Conservation (phyloP, 164 flowering plant genomes). For the Macadamia integrifolia region DNA sequence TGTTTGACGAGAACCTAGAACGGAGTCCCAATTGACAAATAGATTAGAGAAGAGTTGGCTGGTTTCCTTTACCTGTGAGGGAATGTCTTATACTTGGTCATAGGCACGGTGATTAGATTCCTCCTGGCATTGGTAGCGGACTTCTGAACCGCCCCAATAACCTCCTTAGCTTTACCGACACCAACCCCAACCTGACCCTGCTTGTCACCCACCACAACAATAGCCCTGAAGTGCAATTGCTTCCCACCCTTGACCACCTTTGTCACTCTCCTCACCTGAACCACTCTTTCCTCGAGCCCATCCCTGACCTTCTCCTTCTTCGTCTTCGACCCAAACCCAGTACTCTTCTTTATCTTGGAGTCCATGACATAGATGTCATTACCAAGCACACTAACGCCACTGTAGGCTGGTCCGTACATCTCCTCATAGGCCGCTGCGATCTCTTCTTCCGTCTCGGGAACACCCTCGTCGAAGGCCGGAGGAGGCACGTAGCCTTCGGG, state of each 20-base stretch:
- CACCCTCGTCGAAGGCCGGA: slow-evolving; percentile 64
- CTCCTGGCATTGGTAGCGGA: slow-evolving; percentile 73
- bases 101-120: slow-evolving; percentile 66
- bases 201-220: slow-evolving; percentile 89
- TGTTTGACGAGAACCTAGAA: neutral
- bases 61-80: slow-evolving; percentile 64
- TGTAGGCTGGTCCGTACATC: slow-evolving; percentile 81
- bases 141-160: slow-evolving; percentile 72
- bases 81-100: slow-evolving; percentile 84
- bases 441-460: slow-evolving; percentile 68
- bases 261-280: slow-evolving; percentile 91
- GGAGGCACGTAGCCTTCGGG: slow-evolving; percentile 68
- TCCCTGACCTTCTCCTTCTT: slow-evolving; percentile 71
- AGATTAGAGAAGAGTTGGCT: neutral
- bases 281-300: slow-evolving; percentile 87
- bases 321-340: slow-evolving; percentile 41
- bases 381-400: slow-evolving; percentile 65
- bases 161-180: slow-evolving; percentile 87
- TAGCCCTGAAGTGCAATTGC: slow-evolving; percentile 71
- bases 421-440: slow-evolving; percentile 79
- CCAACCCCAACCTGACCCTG: slow-evolving; percentile 93
- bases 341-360: slow-evolving; percentile 49
- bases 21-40: neutral
- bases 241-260: slow-evolving; percentile 99
- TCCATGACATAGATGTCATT: slow-evolving; percentile 71